Evolutionary conservation across 2,329 filamentous ascomycete species (phyloP).

Genomic region (Alternaria brassicicola): DNA sequence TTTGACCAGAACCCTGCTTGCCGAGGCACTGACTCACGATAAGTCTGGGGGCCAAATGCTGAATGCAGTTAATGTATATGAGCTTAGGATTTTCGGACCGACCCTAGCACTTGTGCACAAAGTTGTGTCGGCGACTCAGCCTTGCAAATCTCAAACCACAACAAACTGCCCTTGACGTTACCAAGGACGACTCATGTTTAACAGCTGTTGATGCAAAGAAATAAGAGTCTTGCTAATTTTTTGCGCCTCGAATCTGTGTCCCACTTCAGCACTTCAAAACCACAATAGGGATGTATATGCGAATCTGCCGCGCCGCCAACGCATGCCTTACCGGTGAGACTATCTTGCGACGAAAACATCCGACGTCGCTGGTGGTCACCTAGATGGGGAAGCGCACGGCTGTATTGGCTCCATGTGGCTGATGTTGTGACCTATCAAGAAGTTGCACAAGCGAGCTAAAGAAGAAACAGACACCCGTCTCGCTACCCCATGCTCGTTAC

Average conservation of each 20-base stretch:
- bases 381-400: not conserved
- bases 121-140: not conserved
- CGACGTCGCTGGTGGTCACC: constrained; percentile 6
- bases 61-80: not conserved
- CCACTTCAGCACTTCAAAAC: not conserved
- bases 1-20: not conserved
- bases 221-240: not conserved
- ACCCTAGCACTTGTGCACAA: not conserved
- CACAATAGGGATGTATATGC: not conserved
- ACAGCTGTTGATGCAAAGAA: not conserved
- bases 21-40: not conserved
- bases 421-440: constrained; percentile 3
- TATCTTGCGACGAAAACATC: not conserved
- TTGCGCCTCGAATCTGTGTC: not conserved
- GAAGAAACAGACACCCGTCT: constrained; percentile 1
- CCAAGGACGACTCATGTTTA: not conserved
- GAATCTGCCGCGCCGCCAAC: not conserved
- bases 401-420: not conserved
- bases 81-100: not conserved
- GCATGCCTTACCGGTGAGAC: constrained; percentile 7
- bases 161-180: not conserved
- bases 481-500: constrained; percentile 11
- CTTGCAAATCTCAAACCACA: not conserved
- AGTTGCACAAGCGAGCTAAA: not conserved
- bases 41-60: not conserved